Evolutionary conservation across 345 rosid genomes (phyloP).

Genomic region (Gossypium australe): DNA sequence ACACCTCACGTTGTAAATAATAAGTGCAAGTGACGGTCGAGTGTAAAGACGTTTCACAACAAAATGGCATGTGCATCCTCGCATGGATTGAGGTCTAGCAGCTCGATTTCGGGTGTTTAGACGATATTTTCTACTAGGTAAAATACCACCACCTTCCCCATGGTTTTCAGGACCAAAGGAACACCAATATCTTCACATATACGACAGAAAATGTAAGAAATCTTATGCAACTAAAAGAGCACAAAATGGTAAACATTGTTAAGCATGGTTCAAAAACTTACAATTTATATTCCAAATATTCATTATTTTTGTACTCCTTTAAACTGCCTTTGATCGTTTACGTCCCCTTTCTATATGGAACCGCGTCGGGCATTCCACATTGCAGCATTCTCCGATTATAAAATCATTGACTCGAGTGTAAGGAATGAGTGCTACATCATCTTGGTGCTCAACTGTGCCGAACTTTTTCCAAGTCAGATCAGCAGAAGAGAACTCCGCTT

Average conservation of each 20-base stretch:
- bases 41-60: constrained; percentile 77
- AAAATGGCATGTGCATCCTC: constrained; percentile 89
- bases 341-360: constrained; percentile 91
- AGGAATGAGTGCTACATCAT: constrained; percentile 75
- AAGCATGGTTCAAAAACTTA: constrained; percentile 29
- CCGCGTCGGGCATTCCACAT: constrained; percentile 67
- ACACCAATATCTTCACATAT: constrained; percentile 72
- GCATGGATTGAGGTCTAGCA: constrained; percentile 97
- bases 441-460: constrained; percentile 71
- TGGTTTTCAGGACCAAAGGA: constrained; percentile 98
- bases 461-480: constrained; percentile 79
- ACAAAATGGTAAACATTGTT: not conserved
- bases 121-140: constrained; percentile 84
- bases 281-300: constrained; percentile 75
- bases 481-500: constrained; percentile 58
- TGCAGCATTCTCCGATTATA: constrained; percentile 84
- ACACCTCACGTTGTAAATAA: constrained; percentile 70
- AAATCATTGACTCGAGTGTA: constrained; percentile 60
- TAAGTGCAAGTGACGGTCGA: constrained; percentile 69
- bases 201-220: not conserved
- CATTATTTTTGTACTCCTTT: constrained; percentile 69
- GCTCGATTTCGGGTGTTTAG: constrained; percentile 80
- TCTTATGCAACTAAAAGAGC: not conserved
- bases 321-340: constrained; percentile 56
- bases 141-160: constrained; percentile 82